Conservation (phyloP, 1,284 basidiomycete genomes). For the Pascua sp. region DNA sequence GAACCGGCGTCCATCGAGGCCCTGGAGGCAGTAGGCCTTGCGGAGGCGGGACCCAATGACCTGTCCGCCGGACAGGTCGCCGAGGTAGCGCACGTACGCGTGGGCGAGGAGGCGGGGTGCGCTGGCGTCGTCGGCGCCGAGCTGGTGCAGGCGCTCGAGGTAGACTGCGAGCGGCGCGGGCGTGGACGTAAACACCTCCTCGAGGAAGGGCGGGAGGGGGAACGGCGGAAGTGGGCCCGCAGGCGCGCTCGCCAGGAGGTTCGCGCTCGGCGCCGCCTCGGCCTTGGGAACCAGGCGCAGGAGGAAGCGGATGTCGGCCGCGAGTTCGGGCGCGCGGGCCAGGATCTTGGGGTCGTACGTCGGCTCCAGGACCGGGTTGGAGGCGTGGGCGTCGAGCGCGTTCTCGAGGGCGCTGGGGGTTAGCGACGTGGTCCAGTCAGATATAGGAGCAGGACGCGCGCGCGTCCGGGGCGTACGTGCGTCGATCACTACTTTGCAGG, state of each 20-base stretch:
- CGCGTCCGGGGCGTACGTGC: no score
- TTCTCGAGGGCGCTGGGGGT: slow-evolving; percentile 60
- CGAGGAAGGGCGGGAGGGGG: slow-evolving; percentile 50
- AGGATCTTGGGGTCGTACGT: slow-evolving; percentile 70
- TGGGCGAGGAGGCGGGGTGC: slow-evolving; percentile 68
- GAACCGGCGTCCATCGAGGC: slow-evolving; percentile 59
- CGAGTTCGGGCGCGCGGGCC: slow-evolving; percentile 59
- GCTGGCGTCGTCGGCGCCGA: slow-evolving; percentile 52
- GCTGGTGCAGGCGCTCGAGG: slow-evolving; percentile 53
- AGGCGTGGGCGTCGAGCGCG: slow-evolving; percentile 61
- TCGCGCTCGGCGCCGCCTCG: slow-evolving; percentile 3
- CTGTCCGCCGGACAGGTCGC: slow-evolving; percentile 79
- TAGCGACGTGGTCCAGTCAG: background rate
- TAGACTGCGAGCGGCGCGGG: slow-evolving; percentile 59
- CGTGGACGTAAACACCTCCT: slow-evolving; percentile 46
- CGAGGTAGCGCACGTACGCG: slow-evolving; percentile 79
- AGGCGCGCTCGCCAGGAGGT: slow-evolving; percentile 47
- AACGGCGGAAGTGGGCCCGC: slow-evolving; percentile 52
- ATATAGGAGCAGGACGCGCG: no score
- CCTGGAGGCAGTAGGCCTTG: slow-evolving; percentile 64
- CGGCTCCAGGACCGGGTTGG: slow-evolving; percentile 61
- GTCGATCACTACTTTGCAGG: no score
- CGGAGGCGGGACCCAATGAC: slow-evolving; percentile 62
- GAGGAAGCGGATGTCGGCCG: slow-evolving; percentile 65
- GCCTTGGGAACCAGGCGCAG: slow-evolving; percentile 47